phyloP scores from a whole-genome alignment of 2,329 filamentous ascomycete species.

The Calonectria hawksworthii region DNA sequence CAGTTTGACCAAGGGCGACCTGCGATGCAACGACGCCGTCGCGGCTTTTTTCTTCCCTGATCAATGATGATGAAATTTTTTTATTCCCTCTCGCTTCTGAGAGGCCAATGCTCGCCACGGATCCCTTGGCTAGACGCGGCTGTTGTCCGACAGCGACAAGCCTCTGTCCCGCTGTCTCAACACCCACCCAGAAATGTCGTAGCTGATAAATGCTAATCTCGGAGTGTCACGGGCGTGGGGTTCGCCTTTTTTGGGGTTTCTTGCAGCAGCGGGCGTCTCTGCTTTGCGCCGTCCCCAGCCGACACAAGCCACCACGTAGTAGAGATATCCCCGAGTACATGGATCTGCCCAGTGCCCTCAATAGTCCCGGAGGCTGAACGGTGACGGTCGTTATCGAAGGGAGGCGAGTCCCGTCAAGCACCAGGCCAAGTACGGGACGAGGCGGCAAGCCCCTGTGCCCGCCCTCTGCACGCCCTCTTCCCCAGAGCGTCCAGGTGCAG shows the following conservation, averaged over 20 bases:
- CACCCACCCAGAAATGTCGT: constrained; percentile 6
- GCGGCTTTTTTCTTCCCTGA: constrained; percentile 10
- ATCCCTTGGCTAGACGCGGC: constrained; percentile 22
- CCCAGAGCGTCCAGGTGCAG: constrained; percentile 44
- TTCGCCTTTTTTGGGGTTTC: background rate
- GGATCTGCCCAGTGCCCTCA: constrained; percentile 19
- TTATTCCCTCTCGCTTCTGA: constrained; percentile 23
- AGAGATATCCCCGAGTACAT: background rate
- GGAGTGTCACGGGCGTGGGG: constrained; percentile 7
- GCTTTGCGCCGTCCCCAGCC: constrained; percentile 36
- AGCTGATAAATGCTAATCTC: constrained; percentile 3
- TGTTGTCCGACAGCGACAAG: constrained; percentile 36
- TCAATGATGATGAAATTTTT: background rate
- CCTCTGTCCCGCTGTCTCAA: constrained; percentile 20
- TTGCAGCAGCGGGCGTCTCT: constrained; percentile 2
- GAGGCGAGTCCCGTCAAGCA: constrained; percentile 27
- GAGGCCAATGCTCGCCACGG: constrained; percentile 34
- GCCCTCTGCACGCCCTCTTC: constrained; percentile 28
- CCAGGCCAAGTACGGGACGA: constrained; percentile 18
- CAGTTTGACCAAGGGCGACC: constrained; percentile 21
- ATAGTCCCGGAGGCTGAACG: constrained; percentile 32
- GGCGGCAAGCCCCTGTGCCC: constrained; percentile 27
- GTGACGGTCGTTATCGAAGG: constrained; percentile 21
- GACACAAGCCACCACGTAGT: constrained; percentile 30
- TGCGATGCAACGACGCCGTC: constrained; percentile 37